Percentiles rank a stretch among this genome's conserved stretches.
These are phyloP conservation scores for Phytopythium litorale DNA, from an alignment of 352 stramenopile species.

Conservation along the genomic window DNA sequence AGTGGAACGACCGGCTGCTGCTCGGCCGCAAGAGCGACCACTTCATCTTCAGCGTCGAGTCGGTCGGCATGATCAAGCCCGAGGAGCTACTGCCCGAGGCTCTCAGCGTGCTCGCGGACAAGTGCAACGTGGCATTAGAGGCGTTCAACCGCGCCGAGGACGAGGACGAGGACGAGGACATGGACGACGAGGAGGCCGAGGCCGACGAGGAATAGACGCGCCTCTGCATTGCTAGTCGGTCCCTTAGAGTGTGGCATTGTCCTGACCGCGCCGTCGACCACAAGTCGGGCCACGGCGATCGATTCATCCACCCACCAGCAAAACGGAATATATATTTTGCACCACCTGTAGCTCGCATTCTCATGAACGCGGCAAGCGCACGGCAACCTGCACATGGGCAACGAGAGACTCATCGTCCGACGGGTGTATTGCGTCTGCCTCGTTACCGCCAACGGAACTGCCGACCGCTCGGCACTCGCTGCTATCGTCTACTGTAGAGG, in stretches of 20 bases:
- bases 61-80: slow-evolving; percentile 83
- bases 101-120: slow-evolving; percentile 74
- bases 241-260: neutral
- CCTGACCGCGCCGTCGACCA: neutral
- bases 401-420: neutral
- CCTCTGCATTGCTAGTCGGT: neutral
- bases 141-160: slow-evolving; percentile 55
- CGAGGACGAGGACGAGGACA: slow-evolving; percentile 46
- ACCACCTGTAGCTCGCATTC: neutral
- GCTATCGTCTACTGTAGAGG: neutral
- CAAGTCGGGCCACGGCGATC: neutral
- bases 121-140: slow-evolving; percentile 83
- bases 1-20: slow-evolving; percentile 85
- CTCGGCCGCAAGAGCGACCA: slow-evolving; percentile 93
- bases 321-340: slow-evolving; percentile 4
- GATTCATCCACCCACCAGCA: neutral
- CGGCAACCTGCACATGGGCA: neutral
- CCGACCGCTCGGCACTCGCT: neutral
- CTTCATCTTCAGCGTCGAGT: slow-evolving; percentile 95
- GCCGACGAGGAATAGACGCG: slow-evolving; percentile 53
- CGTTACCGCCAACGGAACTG: neutral
- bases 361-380: too few species aligned
- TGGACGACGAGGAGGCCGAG: slow-evolving; percentile 31
- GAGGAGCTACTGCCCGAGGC: slow-evolving; percentile 78
- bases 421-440: neutral